Base-by-base conservation (phyloP, 2,329 filamentous ascomycete species). In the Endothia cerciana region DNA sequence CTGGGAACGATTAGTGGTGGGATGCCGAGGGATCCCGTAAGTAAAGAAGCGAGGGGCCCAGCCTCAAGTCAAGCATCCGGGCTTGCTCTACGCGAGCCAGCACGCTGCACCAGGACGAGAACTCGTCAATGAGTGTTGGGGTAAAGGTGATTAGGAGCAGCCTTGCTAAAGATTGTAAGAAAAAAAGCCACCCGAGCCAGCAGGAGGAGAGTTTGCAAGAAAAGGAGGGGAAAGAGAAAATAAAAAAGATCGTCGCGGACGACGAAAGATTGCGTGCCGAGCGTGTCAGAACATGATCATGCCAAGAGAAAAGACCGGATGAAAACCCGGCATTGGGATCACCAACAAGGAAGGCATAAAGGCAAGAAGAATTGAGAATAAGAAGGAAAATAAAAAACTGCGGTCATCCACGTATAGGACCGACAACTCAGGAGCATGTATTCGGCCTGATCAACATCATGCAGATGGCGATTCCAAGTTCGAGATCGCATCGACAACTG, bases 381-480 rank as follows among this genome's bases (percentile, higher is more conserved):
- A 22, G 28, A 41, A 33, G 22, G 22, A 13, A 33, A 7, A 25
- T 13, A 19, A 25, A 17, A 3, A 13, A n/a, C n/a, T n/a, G n/a
- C 13, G 22, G 22, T 4, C 38, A 4, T 15, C 36, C 38, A 58
- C 10, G 22, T 17, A 59, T 33, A n/a, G 56, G 56, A 59, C 40
- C 7, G 43, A 41, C 7, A 4, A 3, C 40, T 28, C 11, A 36
- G 13, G 40, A 60, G 15, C 38, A n/a, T 30, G 41, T 60, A 33
- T 38, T 45, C 40, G 25, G 17, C 25, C 40, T 60, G 58, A 49
- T 60, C 58, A 41, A 36, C 58, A 60, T 55, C 30, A 55, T 55
- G 51, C 51, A 36, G 51, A 55, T 4, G 30, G 10, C 17, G 41
- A 47, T 60, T 60, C 19, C 10, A 59, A 22, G 56, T 60, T 45